These are phyloP conservation scores for Erysimum cheiranthoides DNA, from an alignment of 345 rosid genomes.

Conservation along the genomic window DNA sequence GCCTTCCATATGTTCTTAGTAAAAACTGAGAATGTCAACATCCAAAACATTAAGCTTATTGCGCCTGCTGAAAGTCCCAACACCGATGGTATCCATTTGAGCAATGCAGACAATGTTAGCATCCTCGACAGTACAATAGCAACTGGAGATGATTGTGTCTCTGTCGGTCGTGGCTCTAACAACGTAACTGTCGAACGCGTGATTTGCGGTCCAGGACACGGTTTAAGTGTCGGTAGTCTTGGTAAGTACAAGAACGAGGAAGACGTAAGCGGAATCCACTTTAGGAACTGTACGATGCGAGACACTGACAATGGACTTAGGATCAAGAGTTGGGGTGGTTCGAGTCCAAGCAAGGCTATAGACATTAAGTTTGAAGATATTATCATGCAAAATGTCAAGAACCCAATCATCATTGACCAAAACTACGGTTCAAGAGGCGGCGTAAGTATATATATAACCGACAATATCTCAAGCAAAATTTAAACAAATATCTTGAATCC, in stretches of 20 bases:
- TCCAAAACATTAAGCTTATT: slow-evolving; percentile 44
- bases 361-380: slow-evolving; percentile 39
- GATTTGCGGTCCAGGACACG: slow-evolving; percentile 47
- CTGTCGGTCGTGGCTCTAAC: slow-evolving; percentile 47
- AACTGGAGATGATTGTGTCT: slow-evolving; percentile 48
- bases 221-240: slow-evolving; percentile 49
- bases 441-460: slow-evolving; percentile 32
- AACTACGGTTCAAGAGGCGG: slow-evolving; percentile 51
- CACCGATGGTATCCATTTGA: slow-evolving; percentile 48
- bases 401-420: slow-evolving; percentile 51
- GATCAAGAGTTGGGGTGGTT: slow-evolving; percentile 50
- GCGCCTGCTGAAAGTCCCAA: slow-evolving; percentile 66
- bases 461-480: background rate
- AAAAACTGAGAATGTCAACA: slow-evolving; percentile 29
- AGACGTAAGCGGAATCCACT: slow-evolving; percentile 38
- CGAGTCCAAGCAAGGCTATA: slow-evolving; percentile 21
- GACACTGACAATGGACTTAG: slow-evolving; percentile 46
- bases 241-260: slow-evolving; percentile 46
- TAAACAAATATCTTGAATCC: background rate
- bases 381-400: slow-evolving; percentile 39
- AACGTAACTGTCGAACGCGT: slow-evolving; percentile 43
- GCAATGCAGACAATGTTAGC: slow-evolving; percentile 40
- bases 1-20: slow-evolving; percentile 61
- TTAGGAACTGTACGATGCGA: slow-evolving; percentile 40
- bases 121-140: slow-evolving; percentile 40